phyloP scores from a whole-genome alignment of 1,139 yeast species.

The Candida anutae region DNA sequence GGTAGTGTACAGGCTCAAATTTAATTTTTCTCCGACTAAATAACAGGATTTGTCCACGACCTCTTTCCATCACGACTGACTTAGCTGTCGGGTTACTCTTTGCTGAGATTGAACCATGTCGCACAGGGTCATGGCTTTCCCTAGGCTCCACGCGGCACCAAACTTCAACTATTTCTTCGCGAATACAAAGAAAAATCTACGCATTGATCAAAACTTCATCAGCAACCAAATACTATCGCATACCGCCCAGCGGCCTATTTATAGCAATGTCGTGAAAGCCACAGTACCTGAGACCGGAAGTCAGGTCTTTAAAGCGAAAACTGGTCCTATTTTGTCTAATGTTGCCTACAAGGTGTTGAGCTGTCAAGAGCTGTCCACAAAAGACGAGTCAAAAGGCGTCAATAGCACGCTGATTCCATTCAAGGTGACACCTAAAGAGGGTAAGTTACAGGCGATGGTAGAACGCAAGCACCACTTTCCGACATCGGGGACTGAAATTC shows the following conservation, averaged over 20 bases:
- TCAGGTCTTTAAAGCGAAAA: too few species aligned
- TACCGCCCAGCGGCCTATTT: slow-evolving; percentile 4
- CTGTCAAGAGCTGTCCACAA: slow-evolving; percentile 31
- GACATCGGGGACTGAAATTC: slow-evolving; percentile 13
- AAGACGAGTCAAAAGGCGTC: slow-evolving; percentile 15
- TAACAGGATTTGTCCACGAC: too few species aligned
- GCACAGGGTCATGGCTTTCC: slow-evolving; percentile 14
- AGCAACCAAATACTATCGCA: slow-evolving; percentile 21
- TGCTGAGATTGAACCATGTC: slow-evolving; percentile 11
- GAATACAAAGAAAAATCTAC: slow-evolving; percentile 25
- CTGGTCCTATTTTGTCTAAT: too few species aligned
- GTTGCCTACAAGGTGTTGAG: slow-evolving; percentile 29
- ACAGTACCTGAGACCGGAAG: too few species aligned
- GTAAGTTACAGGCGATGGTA: not conserved
- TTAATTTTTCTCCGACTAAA: too few species aligned
- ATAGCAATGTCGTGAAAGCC: too few species aligned
- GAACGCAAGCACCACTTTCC: slow-evolving; percentile 1
- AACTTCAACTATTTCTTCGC: slow-evolving; percentile 35
- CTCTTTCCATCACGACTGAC: too few species aligned
- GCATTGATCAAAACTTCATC: slow-evolving; percentile 27
- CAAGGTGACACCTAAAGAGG: slow-evolving; percentile 35
- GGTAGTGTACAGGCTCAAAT: too few species aligned
- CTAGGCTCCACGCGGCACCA: slow-evolving; percentile 22
- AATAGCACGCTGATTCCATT: slow-evolving; percentile 44
- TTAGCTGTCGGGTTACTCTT: too few species aligned